A percentile compares a stretch with the other conserved stretches of the same genome.
Conservation (phyloP, 2,329 filamentous ascomycete species). For the Fusarium ramigenum region DNA sequence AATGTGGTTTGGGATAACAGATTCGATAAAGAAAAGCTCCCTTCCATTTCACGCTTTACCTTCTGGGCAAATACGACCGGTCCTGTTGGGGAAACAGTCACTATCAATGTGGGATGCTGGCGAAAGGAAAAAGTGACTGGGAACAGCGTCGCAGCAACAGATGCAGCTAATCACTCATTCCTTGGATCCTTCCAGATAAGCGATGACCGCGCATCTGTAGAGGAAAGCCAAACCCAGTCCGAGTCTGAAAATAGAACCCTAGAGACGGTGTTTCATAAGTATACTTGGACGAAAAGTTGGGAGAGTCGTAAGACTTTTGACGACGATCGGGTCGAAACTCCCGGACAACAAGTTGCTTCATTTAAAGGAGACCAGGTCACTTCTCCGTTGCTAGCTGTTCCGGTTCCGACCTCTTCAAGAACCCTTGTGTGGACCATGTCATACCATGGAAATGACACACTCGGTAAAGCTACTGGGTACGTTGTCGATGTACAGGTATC, state of each 20-base stretch:
- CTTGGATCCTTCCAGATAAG: not conserved
- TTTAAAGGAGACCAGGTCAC: not conserved
- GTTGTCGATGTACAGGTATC: not conserved
- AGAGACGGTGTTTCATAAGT: not conserved
- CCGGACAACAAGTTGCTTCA: not conserved
- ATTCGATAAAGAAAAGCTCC: not conserved
- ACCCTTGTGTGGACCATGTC: not conserved
- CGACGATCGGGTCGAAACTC: not conserved
- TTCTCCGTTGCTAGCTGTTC: not conserved
- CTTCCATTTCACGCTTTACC: not conserved
- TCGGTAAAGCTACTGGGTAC: not conserved
- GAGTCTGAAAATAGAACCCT: not conserved
- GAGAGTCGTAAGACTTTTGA: not conserved
- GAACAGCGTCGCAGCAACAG: accelerated
- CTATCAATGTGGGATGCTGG: not conserved
- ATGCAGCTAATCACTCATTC: not conserved
- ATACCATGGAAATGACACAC: not conserved
- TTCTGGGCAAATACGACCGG: not conserved
- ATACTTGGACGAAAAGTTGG: not conserved
- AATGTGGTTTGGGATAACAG: not conserved
- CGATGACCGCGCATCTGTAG: not conserved
- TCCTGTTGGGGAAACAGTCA: not conserved
- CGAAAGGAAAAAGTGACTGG: not conserved
- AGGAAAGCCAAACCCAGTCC: not conserved
- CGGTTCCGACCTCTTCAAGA: not conserved